phyloP scores from a whole-genome alignment of 306 rosid genomes.

The Styphnolobium japonicum region DNA sequence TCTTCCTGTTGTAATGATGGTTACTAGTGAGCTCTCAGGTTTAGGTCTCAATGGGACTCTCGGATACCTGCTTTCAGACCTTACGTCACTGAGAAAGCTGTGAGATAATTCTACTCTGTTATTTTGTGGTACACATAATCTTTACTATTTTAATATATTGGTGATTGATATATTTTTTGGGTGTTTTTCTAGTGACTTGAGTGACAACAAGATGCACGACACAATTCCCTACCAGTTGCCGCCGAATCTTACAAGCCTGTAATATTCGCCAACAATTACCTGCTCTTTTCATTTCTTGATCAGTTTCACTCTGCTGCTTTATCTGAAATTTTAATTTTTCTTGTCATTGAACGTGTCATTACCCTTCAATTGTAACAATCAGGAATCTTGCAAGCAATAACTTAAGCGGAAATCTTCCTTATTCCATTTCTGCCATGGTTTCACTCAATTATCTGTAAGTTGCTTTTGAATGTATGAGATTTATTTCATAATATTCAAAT shows the following conservation, averaged over 20 bases:
- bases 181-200: conserved; percentile 62
- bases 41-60: conserved; percentile 85
- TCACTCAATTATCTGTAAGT: conserved; percentile 81
- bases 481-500: background rate
- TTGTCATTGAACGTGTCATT: background rate
- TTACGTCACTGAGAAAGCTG: conserved; percentile 72
- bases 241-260: conserved; percentile 96
- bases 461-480: conserved; percentile 13
- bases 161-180: background rate
- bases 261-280: conserved; percentile 21
- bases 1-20: conserved; percentile 26
- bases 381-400: conserved; percentile 86
- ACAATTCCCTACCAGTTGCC: conserved; percentile 84
- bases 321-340: background rate
- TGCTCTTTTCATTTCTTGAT: conserved; percentile 7
- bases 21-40: conserved; percentile 76
- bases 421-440: conserved; percentile 72
- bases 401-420: conserved; percentile 89
- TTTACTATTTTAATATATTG: background rate
- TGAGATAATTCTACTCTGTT: conserved; percentile 44
- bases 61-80: conserved; percentile 84
- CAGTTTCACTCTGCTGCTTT: conserved; percentile 15
- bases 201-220: conserved; percentile 79
- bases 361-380: conserved; percentile 16
- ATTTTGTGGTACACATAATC: background rate